Evolutionary conservation across 345 rosid species (phyloP).

Genomic region (Aquilaria sinensis): DNA sequence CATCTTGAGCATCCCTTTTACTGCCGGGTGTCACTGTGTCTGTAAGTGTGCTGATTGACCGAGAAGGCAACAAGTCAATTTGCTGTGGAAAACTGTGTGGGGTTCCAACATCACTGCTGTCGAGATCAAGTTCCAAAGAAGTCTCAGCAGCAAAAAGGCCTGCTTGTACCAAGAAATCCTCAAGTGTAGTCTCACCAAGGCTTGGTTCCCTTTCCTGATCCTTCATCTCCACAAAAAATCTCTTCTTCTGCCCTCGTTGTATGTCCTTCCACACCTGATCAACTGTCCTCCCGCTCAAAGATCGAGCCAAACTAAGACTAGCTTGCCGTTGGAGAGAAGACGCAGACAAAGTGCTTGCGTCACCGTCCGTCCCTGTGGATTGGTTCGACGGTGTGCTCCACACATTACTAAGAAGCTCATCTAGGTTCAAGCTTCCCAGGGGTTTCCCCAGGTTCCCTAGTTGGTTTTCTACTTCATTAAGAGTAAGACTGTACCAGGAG

Average conservation of each 20-base stretch:
- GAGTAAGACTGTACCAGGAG: slow-evolving; percentile 43
- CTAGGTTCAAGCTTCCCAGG: slow-evolving; percentile 51
- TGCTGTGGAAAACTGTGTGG: slow-evolving; percentile 21
- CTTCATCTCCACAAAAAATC: slow-evolving; percentile 26
- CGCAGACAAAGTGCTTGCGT: slow-evolving; percentile 12
- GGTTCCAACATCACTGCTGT: slow-evolving; percentile 14
- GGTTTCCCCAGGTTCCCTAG: slow-evolving; percentile 40
- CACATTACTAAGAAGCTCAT: slow-evolving; percentile 45
- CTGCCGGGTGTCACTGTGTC: slow-evolving; percentile 20
- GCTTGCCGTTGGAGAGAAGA: slow-evolving; percentile 41
- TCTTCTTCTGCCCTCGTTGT: slow-evolving; percentile 40
- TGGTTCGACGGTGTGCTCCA: slow-evolving; percentile 33
- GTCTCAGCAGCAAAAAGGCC: slow-evolving; percentile 46
- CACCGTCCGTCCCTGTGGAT: slow-evolving; percentile 19
- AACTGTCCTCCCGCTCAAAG: slow-evolving; percentile 49
- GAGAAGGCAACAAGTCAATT: slow-evolving; percentile 29
- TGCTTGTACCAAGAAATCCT: slow-evolving; percentile 63
- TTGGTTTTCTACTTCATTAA: slow-evolving; percentile 39
- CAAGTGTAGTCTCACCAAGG: slow-evolving; percentile 46
- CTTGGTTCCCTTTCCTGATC: slow-evolving; percentile 21
- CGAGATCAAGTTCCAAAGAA: slow-evolving; percentile 26
- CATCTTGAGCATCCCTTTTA: slow-evolving; percentile 30
- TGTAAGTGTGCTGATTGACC: slow-evolving; percentile 27
- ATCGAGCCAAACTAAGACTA: slow-evolving; percentile 36
- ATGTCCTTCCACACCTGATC: slow-evolving; percentile 66